Percentiles rank a stretch among this genome's conserved stretches.
Conservation (phyloP, 257 asterid species). For the Asclepias syriaca region DNA sequence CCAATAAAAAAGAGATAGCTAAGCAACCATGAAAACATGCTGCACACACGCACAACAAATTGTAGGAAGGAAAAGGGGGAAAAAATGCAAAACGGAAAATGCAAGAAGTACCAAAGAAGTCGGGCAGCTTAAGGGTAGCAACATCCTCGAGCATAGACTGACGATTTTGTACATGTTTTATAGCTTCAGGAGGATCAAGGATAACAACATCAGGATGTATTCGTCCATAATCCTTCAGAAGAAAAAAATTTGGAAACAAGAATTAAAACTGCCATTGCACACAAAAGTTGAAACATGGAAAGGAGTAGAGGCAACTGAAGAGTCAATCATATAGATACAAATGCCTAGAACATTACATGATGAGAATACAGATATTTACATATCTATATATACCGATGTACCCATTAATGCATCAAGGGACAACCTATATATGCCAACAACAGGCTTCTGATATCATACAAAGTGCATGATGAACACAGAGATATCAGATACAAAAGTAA, state of each 20-base stretch:
- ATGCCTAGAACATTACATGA: no score
- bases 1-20: not conserved
- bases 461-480: no score
- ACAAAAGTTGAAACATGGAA: not conserved
- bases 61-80: not conserved
- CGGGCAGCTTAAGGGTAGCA: slow-evolving; percentile 65
- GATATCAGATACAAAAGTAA: not conserved
- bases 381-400: no score
- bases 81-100: not conserved
- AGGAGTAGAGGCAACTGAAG: not conserved
- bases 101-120: slow-evolving; percentile 48
- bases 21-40: slow-evolving; percentile 2
- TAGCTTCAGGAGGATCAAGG: slow-evolving; percentile 95
- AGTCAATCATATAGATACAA: not conserved
- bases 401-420: no score
- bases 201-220: slow-evolving; percentile 81
- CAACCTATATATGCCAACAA: no score
- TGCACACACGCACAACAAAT: no score
- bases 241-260: slow-evolving; percentile 7
- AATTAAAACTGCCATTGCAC: not conserved
- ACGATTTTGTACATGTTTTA: slow-evolving; percentile 71
- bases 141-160: slow-evolving; percentile 95
- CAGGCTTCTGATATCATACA: no score
- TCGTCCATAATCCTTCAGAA: slow-evolving; percentile 64
- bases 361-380: no score